Percentiles rank a stretch among this genome's conserved stretches.
Conservation (phyloP, 768 basidiomycete species). For the Gymnopilus junonius region DNA sequence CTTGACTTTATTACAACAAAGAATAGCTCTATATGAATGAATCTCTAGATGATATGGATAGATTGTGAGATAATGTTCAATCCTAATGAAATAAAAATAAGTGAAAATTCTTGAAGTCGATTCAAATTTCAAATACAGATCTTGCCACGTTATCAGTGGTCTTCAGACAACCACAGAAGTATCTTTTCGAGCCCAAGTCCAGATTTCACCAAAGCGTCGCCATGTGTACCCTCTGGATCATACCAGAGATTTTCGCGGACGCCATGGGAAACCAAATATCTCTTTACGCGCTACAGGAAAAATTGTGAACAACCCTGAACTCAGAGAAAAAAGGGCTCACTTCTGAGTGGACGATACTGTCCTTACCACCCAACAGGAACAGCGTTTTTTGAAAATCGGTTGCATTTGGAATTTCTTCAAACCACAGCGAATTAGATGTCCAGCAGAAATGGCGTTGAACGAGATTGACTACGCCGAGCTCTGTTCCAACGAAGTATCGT, state of each 20-base stretch:
- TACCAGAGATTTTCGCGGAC: conserved; percentile 68
- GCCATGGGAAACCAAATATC: conserved; percentile 79
- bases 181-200: conserved; percentile 59
- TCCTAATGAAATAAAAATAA: not conserved
- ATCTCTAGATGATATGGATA: not conserved
- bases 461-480: conserved; percentile 87
- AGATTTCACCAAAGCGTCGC: conserved; percentile 58
- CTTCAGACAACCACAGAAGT: conserved; percentile 61
- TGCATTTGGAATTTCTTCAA: conserved; percentile 86
- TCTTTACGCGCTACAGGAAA: conserved; percentile 60
- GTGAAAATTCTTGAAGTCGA: not conserved
- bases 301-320: not conserved
- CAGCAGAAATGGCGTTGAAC: conserved; percentile 86
- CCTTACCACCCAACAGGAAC: conserved; percentile 84
- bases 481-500: conserved; percentile 87
- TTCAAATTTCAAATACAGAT: not conserved
- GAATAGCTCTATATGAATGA: not conserved
- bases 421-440: conserved; percentile 88
- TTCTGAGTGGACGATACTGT: conserved; percentile 76
- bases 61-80: not conserved
- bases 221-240: conserved; percentile 66
- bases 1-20: not conserved
- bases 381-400: conserved; percentile 65
- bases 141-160: not conserved
- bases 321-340: conserved; percentile 40